Evolutionary conservation across 495 filamentous ascomycete species (phyloP), one percentile per base, ranked within the genome.

Genomic region (Entonaema liquescens): DNA sequence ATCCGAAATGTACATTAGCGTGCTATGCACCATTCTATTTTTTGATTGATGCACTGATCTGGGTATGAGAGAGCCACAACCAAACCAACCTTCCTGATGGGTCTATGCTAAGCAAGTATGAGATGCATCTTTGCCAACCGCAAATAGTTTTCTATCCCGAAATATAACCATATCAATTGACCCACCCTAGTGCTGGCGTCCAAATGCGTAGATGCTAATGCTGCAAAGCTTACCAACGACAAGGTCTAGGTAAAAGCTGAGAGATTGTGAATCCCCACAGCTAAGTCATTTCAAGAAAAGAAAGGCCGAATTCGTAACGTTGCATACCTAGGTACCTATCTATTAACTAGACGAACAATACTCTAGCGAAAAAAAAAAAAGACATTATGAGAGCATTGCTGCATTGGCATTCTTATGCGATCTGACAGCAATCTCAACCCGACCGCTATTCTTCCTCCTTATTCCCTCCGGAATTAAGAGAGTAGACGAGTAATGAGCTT

Each of bases 21-120:
- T 59, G 44, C 31, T 54, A 62, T 25, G 59, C 29, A 35, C 23
- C 50, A n/a, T 59, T 65, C 47, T 62, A 65, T 69, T 62, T 68
- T 73, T 62, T 40, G 40, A 53, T 15, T 55, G 42, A 56, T 33
- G 54, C 4, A 65, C 40, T 65, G 26, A 61, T 50, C 59, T 60
- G 47, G 38, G 59, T 55, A 50, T 55, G 49, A 49, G 42, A 17
- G 42, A 35, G 52, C 59, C 35, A 53, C 49, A 50, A 58, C 29
- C 50, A 50, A 50, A 61, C 17, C 15, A 66, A 54, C 50, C 68
- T 71, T 53, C 59, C 62, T 29, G 21, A 40, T 63, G 55, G 55
- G 36, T 57, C 36, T 47, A 29, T 15, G 23, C 33, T 19, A 61
- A 17, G 31, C 33, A 63, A 47, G 25, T 53, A 53, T 54, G 44